Evolutionary conservation across 805 yeast species (phyloP), one percentile per base, ranked within the genome.

Genomic region (Komagataella ulmi): DNA sequence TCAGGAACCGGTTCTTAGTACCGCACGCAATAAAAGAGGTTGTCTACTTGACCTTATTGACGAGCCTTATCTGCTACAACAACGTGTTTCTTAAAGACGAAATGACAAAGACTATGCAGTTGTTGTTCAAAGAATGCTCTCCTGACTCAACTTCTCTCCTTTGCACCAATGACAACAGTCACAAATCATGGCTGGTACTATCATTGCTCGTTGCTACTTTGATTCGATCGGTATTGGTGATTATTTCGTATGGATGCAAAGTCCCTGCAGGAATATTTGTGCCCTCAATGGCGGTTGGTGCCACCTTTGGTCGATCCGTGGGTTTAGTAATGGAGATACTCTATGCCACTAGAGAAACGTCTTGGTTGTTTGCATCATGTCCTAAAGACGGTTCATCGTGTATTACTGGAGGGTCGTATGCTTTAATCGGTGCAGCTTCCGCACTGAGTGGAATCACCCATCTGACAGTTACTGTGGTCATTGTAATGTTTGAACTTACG

Each of bases 261-360:
- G 90, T 91, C 0, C 99, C 99, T 0, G 95, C 97, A n/a, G 99
- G 99, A 14, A 88, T 91, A 5, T 85, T 93, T 67, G 95, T 93
- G 51, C 99, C 99, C 2, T 86, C 96, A 1, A 88, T 93, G 95
- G 90, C 96, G 0, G 85, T 89, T 1, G 99, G 99, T 19, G 97
- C 98, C 0, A 80, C 96, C 0, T 85, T 88, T 65, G 99, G 99
- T 6, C 74, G 97, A 50, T 84, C 90, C 0, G 59, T 93, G 10
- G 97, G 99, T 3, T 68, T 88, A 7, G 54, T 85, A 5, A 81
- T 88, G 53, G 85, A 86, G 56, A 61, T 68, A 23, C 54, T 75
- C 14, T 69, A 73, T 45, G 70, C 72, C 6, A 56, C 68, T 2
- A 65, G 66, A 48, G 75, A 76, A 2, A 59, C 65, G 43, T 55